Base-by-base conservation (phyloP, 2,329 filamentous ascomycete genomes). In the Verticillium isaacii region DNA sequence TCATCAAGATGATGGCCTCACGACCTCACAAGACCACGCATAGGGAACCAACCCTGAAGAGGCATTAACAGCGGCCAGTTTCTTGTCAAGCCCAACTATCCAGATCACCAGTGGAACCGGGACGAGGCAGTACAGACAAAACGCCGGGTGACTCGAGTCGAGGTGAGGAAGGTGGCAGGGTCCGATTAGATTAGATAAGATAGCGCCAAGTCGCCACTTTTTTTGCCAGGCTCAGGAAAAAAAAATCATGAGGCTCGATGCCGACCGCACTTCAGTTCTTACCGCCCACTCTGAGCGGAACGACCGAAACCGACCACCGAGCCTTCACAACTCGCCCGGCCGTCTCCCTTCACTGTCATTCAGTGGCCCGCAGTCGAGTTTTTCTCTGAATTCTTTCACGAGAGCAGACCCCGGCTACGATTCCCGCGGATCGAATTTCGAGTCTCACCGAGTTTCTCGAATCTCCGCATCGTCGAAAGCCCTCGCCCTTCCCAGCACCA, bases 401-500 rank as follows among this genome's bases (percentile, higher is more conserved):
- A 50, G 45, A 50, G 12, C 19, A 23, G 7, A 11, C 11, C 7
- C n/a, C n/a, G 45, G 19, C 45, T 25, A 11, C 45, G 19, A 50
- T 11, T 7, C 19, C 45, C 45, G 9, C 19, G 19, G 45, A 50
- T 50, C 19, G 45, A 50, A 12, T 50, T 23, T 23, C n/a, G 19
- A 50, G 37, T 41, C 45, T 50, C 45, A 50, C 45, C 45, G 45
- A 25, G 45, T 50, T 50, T 50, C 45, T 50, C 45, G 55, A 57
- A 29, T 57, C 55, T 34, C 23, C 36, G 23, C 29, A 29, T 50
- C 54, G 59, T 59, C 63, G 63, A 64, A 41, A 23, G 19, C 45
- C 45, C 19, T 23, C 45, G 19, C 19, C 8, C 19, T 32, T 56
- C 54, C 17, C 25, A 32, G 3, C 12, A 17, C 32, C 25, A 36